Conservation (phyloP, 148 eudicot species). For the Euryodendron excelsum region DNA sequence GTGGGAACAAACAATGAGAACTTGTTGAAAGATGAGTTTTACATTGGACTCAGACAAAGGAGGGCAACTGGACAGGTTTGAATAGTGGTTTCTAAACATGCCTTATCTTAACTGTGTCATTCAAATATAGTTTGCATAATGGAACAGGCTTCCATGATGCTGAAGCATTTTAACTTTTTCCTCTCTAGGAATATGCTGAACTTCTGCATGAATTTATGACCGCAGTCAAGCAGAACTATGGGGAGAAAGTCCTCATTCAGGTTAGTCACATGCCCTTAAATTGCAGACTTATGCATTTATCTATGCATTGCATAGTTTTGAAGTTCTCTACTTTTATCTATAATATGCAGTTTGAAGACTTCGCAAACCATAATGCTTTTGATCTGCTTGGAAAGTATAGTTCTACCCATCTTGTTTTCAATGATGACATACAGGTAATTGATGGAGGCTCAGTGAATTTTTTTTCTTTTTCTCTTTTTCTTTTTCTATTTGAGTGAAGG, state of each 20-base stretch:
- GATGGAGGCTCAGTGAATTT: not conserved
- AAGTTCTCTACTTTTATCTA: not conserved
- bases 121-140: not conserved
- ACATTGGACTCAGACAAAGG: slow-evolving; percentile 87
- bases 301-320: not conserved
- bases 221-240: slow-evolving; percentile 89
- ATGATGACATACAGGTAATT: slow-evolving; percentile 93
- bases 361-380: slow-evolving; percentile 94
- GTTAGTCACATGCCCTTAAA: slow-evolving; percentile 27
- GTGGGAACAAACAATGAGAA: slow-evolving; percentile 93
- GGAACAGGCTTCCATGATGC: not conserved
- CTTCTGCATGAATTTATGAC: slow-evolving; percentile 87
- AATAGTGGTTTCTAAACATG: slow-evolving; percentile 1
- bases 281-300: not conserved
- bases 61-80: slow-evolving; percentile 98
- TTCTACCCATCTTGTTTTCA: slow-evolving; percentile 88
- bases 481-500: not conserved
- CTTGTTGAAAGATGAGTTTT: slow-evolving; percentile 81
- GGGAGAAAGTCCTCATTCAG: slow-evolving; percentile 96
- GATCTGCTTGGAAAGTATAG: slow-evolving; percentile 83
- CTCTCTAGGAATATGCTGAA: slow-evolving; percentile 84
- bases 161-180: slow-evolving; percentile 7
- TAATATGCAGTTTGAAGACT: slow-evolving; percentile 89
- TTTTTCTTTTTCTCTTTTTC: not conserved
- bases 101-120: not conserved